Evolutionary conservation across 2,329 filamentous ascomycete species (phyloP).

Genomic region (Thermoascus crustaceus): DNA sequence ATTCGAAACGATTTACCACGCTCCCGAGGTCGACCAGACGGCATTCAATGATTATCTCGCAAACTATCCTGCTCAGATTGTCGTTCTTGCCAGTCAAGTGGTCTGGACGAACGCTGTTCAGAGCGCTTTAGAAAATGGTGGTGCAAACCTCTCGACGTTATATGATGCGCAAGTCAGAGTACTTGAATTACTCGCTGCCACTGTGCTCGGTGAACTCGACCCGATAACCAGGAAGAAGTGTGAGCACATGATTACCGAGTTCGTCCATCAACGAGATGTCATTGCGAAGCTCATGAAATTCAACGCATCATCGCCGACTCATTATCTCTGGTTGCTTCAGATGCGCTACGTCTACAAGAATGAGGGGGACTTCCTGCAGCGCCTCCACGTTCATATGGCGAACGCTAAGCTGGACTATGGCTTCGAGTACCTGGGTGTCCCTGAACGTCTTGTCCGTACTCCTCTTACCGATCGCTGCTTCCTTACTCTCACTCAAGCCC

Average conservation of each 20-base stretch:
- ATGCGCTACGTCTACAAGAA: constrained; percentile 92
- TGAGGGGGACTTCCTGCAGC: constrained; percentile 71
- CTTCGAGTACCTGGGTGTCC: constrained; percentile 95
- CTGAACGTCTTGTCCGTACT: constrained; percentile 90
- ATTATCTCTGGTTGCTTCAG: constrained; percentile 89
- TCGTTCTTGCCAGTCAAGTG: constrained; percentile 86
- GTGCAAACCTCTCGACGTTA: constrained; percentile 58
- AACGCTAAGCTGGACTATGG: constrained; percentile 93
- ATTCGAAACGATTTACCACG: constrained; percentile 70
- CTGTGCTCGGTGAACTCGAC: constrained; percentile 82
- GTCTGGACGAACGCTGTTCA: constrained; percentile 90
- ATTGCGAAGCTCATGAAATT: constrained; percentile 76
- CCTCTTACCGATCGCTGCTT: constrained; percentile 97
- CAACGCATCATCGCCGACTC: constrained; percentile 64
- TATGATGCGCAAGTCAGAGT: constrained; percentile 79
- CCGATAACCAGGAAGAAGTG: constrained; percentile 88
- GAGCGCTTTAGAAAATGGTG: constrained; percentile 63
- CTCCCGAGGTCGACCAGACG: constrained; percentile 59
- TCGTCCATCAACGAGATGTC: constrained; percentile 91
- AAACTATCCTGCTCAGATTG: constrained; percentile 84
- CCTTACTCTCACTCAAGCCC: constrained; percentile 89
- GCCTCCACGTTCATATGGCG: constrained; percentile 89
- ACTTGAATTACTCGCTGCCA: constrained; percentile 75
- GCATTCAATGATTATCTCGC: constrained; percentile 73
- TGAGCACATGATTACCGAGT: constrained; percentile 97